Conservation (phyloP, 148 eudicot genomes). For the Amaranthus cruentus region DNA sequence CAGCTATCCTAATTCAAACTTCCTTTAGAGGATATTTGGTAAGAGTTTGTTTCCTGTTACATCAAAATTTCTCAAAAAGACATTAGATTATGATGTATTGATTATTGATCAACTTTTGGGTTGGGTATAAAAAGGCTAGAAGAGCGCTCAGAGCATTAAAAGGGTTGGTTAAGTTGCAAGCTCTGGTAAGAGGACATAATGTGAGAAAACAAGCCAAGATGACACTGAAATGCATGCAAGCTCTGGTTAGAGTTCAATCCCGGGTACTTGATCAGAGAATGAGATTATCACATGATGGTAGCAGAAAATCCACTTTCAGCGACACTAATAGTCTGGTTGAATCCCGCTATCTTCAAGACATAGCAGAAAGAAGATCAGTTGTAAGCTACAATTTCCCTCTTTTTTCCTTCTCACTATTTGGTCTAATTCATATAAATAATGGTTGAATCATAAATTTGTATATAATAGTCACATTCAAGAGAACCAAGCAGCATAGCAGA, state of each 20-base stretch:
- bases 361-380: conserved; percentile 53
- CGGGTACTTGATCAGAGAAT: conserved; percentile 56
- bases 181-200: conserved; percentile 86
- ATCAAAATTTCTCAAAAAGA: neutral
- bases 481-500: conserved; percentile 63
- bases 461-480: conserved; percentile 46
- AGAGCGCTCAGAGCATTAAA: conserved; percentile 68
- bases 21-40: conserved; percentile 86
- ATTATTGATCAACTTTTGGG: conserved; percentile 15
- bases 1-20: conserved; percentile 77
- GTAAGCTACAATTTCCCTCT: conserved; percentile 28
- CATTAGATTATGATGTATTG: neutral
- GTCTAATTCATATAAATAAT: neutral
- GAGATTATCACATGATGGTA: conserved; percentile 61
- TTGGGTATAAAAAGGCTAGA: conserved; percentile 56
- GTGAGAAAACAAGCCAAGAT: conserved; percentile 77
- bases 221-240: conserved; percentile 82
- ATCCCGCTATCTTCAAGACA: conserved; percentile 45
- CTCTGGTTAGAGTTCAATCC: conserved; percentile 68
- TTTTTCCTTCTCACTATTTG: neutral
- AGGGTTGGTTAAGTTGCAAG: conserved; percentile 92
- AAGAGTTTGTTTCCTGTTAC: conserved; percentile 5
- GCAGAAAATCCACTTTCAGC: conserved; percentile 65
- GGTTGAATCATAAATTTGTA: neutral
- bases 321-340: conserved; percentile 57